Conservation (phyloP, 2,329 filamentous ascomycete species). For the Fusarium dimerum region DNA sequence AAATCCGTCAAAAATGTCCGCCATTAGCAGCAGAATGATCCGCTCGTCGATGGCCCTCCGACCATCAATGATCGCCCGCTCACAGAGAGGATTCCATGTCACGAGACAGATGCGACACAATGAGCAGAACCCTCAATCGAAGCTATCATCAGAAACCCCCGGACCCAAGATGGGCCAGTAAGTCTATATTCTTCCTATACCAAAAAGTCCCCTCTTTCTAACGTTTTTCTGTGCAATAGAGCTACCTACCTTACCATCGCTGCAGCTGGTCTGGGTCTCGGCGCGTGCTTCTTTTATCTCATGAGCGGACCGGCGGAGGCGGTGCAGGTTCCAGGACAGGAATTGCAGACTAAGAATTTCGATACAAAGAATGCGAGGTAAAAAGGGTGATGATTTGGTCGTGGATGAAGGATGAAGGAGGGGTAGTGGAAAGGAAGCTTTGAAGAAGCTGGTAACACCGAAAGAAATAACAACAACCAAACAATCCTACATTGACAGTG, state of each 20-base stretch:
- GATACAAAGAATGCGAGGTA: background rate
- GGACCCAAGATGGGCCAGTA: constrained; percentile 2
- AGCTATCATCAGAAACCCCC: constrained; percentile 1
- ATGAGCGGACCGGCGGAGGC: constrained; percentile 8
- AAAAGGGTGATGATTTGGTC: background rate
- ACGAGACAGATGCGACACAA: background rate
- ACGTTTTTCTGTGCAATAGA: background rate
- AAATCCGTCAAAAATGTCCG: constrained; percentile 11
- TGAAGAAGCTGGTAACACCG: no score
- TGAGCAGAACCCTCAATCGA: constrained; percentile 9
- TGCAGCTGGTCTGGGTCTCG: constrained; percentile 18
- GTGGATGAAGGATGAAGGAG: background rate
- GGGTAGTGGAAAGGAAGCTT: background rate
- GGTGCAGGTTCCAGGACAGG: constrained; percentile 1
- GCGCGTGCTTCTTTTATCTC: constrained; percentile 17
- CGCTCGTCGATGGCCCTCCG: constrained; percentile 15
- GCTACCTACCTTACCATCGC: constrained; percentile 12
- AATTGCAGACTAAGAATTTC: background rate
- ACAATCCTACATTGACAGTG: no score
- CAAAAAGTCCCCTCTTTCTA: background rate
- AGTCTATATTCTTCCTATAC: no score
- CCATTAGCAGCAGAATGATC: constrained; percentile 7
- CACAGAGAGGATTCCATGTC: constrained; percentile 7
- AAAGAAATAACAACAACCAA: no score
- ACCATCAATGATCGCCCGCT: constrained; percentile 3